phyloP scores from a whole-genome alignment of 1,284 basidiomycete species.

The Cutaneotrichosporon arboriforme region DNA sequence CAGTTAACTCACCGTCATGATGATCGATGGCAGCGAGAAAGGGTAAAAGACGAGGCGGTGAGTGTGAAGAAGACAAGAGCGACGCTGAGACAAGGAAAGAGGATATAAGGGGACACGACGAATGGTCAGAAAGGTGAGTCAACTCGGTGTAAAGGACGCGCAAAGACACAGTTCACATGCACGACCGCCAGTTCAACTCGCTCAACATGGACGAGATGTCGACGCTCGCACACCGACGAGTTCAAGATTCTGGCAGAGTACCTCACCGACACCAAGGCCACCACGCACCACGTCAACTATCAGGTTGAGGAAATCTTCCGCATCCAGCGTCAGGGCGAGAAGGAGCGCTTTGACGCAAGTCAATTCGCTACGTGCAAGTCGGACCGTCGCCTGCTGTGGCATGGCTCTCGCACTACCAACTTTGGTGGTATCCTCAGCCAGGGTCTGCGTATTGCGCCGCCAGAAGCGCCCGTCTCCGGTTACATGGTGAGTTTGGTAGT shows the following conservation, averaged over 20 bases:
- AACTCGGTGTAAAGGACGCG: too few relatives aligned
- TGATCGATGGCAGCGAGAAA: too few relatives aligned
- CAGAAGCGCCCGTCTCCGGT: slow-evolving; percentile 52
- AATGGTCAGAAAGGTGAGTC: too few relatives aligned
- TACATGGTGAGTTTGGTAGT: slow-evolving; percentile 51
- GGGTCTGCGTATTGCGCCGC: slow-evolving; percentile 63
- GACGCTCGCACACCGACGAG: slow-evolving; percentile 53
- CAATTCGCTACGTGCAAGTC: slow-evolving; percentile 51
- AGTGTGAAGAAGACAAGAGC: too few relatives aligned
- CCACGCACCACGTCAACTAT: slow-evolving; percentile 46
- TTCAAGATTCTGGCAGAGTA: slow-evolving; percentile 55
- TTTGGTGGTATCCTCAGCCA: slow-evolving; percentile 58
- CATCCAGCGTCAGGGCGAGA: slow-evolving; percentile 56
- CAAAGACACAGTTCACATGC: slow-evolving; percentile 55
- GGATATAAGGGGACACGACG: too few relatives aligned
- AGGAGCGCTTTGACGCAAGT: slow-evolving; percentile 53
- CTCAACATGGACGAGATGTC: slow-evolving; percentile 56
- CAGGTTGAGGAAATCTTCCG: slow-evolving; percentile 54
- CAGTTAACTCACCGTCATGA: too few relatives aligned
- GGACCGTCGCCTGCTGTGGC: slow-evolving; percentile 61
- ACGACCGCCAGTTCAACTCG: slow-evolving; percentile 58
- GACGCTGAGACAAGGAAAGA: too few relatives aligned
- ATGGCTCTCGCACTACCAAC: slow-evolving; percentile 50
- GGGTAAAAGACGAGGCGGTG: too few relatives aligned
- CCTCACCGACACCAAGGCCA: slow-evolving; percentile 56